Conservation (phyloP, 768 basidiomycete species). For the Hortiboletus flavorubellus region DNA sequence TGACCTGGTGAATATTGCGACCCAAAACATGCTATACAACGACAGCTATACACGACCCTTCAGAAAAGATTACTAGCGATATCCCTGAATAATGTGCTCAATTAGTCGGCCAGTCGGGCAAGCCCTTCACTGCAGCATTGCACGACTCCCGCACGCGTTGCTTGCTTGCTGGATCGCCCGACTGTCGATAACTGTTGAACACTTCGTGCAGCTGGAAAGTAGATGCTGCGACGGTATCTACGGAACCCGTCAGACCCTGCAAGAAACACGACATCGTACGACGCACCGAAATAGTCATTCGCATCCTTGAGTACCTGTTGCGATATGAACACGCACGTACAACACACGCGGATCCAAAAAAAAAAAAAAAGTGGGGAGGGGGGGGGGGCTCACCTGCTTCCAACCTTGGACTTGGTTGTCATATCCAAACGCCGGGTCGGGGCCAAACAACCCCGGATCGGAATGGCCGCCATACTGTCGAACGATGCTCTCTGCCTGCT, state of each 20-base stretch:
- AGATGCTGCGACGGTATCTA: slow-evolving; percentile 57
- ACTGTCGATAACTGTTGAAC: slow-evolving; percentile 68
- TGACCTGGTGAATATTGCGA: neutral
- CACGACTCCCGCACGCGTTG: slow-evolving; percentile 72
- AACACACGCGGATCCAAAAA: neutral
- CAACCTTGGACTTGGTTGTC: slow-evolving; percentile 53
- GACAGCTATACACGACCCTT: neutral
- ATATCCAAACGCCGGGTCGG: slow-evolving; percentile 39
- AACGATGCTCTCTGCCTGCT: slow-evolving; percentile 49
- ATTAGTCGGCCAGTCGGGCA: slow-evolving; percentile 71
- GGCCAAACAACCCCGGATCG: slow-evolving; percentile 27
- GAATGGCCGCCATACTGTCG: slow-evolving; percentile 42
- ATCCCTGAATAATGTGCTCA: slow-evolving; percentile 5
- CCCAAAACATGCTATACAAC: neutral
- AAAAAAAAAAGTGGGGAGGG: neutral
- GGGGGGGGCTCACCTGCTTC: slow-evolving; percentile 46
- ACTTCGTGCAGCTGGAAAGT: slow-evolving; percentile 78
- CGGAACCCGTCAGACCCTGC: neutral
- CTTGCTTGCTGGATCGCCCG: slow-evolving; percentile 68
- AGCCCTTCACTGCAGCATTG: slow-evolving; percentile 64
- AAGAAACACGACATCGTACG: neutral
- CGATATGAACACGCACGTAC: neutral
- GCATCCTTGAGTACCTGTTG: slow-evolving; percentile 55
- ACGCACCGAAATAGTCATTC: slow-evolving; percentile 48
- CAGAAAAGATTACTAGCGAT: neutral